phyloP scores from a whole-genome alignment of 108 stramenopile genomes.

The Fistulifera solaris region DNA sequence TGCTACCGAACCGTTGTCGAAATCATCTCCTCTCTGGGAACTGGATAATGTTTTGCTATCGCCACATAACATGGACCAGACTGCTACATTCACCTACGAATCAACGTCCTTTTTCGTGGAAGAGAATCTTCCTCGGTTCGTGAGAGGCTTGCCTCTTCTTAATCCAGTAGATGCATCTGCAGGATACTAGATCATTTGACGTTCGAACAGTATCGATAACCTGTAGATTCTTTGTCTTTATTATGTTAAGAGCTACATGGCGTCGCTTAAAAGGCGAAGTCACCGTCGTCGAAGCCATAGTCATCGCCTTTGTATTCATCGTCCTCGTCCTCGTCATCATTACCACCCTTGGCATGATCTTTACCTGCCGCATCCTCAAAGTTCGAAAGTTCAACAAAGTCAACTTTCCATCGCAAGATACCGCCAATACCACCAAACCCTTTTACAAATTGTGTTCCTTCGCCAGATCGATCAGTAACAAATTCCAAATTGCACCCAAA shows the following conservation, averaged over 20 bases:
- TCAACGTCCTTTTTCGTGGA: constrained; percentile 40
- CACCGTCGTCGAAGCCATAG: constrained; percentile 86
- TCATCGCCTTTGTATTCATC: constrained; percentile 40
- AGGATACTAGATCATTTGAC: no score
- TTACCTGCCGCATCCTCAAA: constrained; percentile 65
- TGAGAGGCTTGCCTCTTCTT: constrained; percentile 8
- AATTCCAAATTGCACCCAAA: constrained; percentile 97
- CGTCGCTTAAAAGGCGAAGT: constrained; percentile 65
- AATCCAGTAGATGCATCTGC: constrained; percentile 9
- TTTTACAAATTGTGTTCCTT: constrained; percentile 97
- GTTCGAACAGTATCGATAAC: no score
- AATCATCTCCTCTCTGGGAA: constrained; percentile 60
- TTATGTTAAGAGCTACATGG: no score
- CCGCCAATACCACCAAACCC: constrained; percentile 99
- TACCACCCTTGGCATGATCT: constrained; percentile 24
- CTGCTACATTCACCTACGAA: constrained; percentile 51
- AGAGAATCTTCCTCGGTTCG: constrained; percentile 48
- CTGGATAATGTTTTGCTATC: constrained; percentile 74
- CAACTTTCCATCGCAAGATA: constrained; percentile 96
- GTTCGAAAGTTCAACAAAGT: constrained; percentile 77
- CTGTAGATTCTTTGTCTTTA: no score
- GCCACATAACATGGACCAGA: constrained; percentile 69
- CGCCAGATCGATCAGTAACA: constrained; percentile 93
- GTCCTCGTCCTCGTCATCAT: constrained; percentile 50
- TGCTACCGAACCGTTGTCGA: constrained; percentile 73